Percentiles rank a stretch among this genome's conserved stretches.
phyloP scores from a whole-genome alignment of 1,284 basidiomycete species.

The Neolentinus lepideus region DNA sequence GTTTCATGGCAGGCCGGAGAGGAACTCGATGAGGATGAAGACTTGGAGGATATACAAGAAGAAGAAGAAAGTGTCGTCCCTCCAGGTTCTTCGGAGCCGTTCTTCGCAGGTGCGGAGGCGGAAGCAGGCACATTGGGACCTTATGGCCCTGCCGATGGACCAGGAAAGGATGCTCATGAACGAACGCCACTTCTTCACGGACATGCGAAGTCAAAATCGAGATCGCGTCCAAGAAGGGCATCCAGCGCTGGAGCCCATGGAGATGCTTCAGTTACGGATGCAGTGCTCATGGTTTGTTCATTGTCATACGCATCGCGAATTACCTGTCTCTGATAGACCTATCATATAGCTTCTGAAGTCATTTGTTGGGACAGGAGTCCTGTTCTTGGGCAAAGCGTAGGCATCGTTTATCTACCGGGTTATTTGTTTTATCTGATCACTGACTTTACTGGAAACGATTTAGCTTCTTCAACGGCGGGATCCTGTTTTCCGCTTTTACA shows the following conservation, averaged over 20 bases:
- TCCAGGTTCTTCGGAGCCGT: constrained; percentile 12
- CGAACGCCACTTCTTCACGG: constrained; percentile 2
- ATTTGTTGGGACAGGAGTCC: constrained; percentile 93
- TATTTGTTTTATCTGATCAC: neutral
- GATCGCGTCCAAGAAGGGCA: constrained; percentile 49
- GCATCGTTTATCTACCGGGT: constrained; percentile 18
- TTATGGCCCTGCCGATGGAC: neutral
- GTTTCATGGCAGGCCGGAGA: constrained; percentile 74
- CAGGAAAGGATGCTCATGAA: neutral
- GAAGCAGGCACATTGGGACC: neutral
- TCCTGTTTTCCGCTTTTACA: constrained; percentile 83
- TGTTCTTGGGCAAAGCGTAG: constrained; percentile 93
- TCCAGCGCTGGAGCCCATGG: constrained; percentile 57
- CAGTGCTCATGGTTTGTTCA: constrained; percentile 76
- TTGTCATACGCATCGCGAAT: constrained; percentile 1
- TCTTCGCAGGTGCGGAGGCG: constrained; percentile 6
- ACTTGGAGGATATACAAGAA: constrained; percentile 82
- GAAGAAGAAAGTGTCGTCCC: constrained; percentile 27
- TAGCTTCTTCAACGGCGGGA: constrained; percentile 92
- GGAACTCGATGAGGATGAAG: constrained; percentile 76
- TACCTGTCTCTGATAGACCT: constrained; percentile 1
- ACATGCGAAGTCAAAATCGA: constrained; percentile 10
- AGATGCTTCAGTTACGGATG: constrained; percentile 83
- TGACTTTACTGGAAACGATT: neutral
- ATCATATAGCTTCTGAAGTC: constrained; percentile 75